Base-by-base conservation (phyloP, 139 green algal genomes). In the Cymbomonas tetramitiformis region DNA sequence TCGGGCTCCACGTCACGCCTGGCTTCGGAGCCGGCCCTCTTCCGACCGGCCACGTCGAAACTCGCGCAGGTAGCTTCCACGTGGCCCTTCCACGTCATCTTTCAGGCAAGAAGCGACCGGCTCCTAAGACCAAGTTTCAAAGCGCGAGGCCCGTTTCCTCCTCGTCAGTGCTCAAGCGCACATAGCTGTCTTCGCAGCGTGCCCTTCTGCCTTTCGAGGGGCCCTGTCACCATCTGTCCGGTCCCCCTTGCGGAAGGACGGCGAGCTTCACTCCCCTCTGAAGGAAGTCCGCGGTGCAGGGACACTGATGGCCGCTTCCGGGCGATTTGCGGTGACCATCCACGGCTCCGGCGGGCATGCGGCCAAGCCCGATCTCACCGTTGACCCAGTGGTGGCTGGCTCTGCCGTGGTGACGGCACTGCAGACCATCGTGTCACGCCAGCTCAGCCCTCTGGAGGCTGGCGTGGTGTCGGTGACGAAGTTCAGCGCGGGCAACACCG, bases 341-440 rank as follows among this genome's bases (percentile, higher is more conserved):
- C 44, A 19, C 4, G 56, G 88, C 0, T 30, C 36, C 19, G 89
- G 88, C 12, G 84, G 82, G 5, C 88, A 96, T 48, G 87, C 71
- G 2, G 87, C 85, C 18, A 82, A 93, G 73, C 86, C 88, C 0
- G 83, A 94, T 60, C 61, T 75, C 4, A 77, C 70, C 2, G 38
- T 67, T 0, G 86, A 97, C 73, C 85, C 85, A 0, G 75, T 94
- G 8, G 67, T 90, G 9, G 77, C 83, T 2, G 73, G 72, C 2
- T 61, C 81, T 0, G 71, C 76, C 2, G 52, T 86, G 12, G 70
- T 95, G 9, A 49, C 38, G 23, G 77, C 76, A 3, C 60, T 94
- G 49, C 83, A 94, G 78, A 75, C 72, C 0, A 58, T 95, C 30
- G 83, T 96, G 33, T 83, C 78, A 1, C 69, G 87, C 0, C 79